A percentile compares a stretch with the other conserved stretches of the same genome.
These are phyloP conservation scores for Suillus placidus DNA, from an alignment of 768 basidiomycete species.

Conservation along the genomic window DNA sequence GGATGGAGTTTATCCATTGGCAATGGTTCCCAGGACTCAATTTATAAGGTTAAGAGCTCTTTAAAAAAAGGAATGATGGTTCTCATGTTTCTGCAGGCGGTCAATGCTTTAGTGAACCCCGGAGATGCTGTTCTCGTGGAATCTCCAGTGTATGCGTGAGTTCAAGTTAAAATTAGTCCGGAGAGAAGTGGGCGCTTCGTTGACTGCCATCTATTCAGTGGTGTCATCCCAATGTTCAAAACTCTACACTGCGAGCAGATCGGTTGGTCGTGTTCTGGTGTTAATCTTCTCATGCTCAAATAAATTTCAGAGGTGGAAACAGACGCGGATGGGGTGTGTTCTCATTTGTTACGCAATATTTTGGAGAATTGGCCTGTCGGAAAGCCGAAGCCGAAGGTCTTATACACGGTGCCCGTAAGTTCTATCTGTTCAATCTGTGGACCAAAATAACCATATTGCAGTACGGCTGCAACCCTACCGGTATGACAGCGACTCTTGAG, in stretches of 20 bases:
- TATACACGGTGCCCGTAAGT: slow-evolving; percentile 81
- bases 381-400: slow-evolving; percentile 71
- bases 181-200: slow-evolving; percentile 16
- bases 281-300: slow-evolving; percentile 14
- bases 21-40: slow-evolving; percentile 84
- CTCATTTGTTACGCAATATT: slow-evolving; percentile 59
- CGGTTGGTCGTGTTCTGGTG: slow-evolving; percentile 41
- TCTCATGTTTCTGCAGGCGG: slow-evolving; percentile 50
- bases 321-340: slow-evolving; percentile 70
- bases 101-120: slow-evolving; percentile 69
- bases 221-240: slow-evolving; percentile 66
- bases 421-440: slow-evolving; percentile 12
- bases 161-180: slow-evolving; percentile 17
- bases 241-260: slow-evolving; percentile 59
- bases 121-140: slow-evolving; percentile 86
- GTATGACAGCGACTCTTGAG: slow-evolving; percentile 70
- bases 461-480: slow-evolving; percentile 89
- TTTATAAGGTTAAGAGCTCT: slow-evolving; percentile 67
- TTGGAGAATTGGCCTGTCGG: slow-evolving; percentile 75
- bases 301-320: slow-evolving; percentile 66
- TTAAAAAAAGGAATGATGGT: slow-evolving; percentile 5
- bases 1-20: slow-evolving; percentile 83
- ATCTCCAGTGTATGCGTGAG: slow-evolving; percentile 76
- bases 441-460: slow-evolving; percentile 27
- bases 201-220: slow-evolving; percentile 41